A percentile compares a stretch with the other conserved stretches of the same genome.
These are phyloP conservation scores for Colletotrichum chlorophyti DNA, from an alignment of 2,329 filamentous ascomycete species.

Conservation along the genomic window DNA sequence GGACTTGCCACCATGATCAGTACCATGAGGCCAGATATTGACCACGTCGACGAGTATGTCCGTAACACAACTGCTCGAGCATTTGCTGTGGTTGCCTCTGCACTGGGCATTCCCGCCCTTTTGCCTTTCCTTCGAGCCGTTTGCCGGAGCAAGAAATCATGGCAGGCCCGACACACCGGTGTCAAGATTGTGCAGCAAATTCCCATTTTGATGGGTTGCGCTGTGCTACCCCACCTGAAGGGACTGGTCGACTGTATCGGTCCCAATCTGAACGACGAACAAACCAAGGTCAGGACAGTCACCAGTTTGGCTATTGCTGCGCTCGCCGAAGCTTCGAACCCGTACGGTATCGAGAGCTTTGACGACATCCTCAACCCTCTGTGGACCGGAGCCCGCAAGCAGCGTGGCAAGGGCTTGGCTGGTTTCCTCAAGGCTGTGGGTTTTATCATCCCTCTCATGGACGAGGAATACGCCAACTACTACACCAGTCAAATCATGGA, in stretches of 20 bases:
- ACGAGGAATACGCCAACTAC: conserved; percentile 99
- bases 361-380: conserved; percentile 97
- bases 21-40: conserved; percentile 98
- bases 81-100: conserved; percentile 96
- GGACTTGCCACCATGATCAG: conserved; percentile 99
- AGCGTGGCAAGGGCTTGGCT: conserved; percentile 93
- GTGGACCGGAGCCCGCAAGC: conserved; percentile 95
- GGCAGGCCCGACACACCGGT: conserved; percentile 96
- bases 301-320: conserved; percentile 95
- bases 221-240: conserved; percentile 92
- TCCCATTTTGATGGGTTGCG: conserved; percentile 97
- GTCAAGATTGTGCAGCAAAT: conserved; percentile 99
- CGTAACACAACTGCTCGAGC: conserved; percentile 96
- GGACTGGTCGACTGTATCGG: conserved; percentile 96
- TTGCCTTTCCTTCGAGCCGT: conserved; percentile 95
- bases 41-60: conserved; percentile 98
- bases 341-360: conserved; percentile 98
- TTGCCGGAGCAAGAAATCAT: conserved; percentile 97
- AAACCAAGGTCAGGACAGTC: conserved; percentile 96
- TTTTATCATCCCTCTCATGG: conserved; percentile 98
- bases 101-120: conserved; percentile 92
- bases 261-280: conserved; percentile 94
- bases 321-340: conserved; percentile 93
- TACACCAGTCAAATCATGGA: conserved; percentile 99
- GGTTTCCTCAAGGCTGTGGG: conserved; percentile 97